A percentile compares a stretch with the other conserved stretches of the same genome.
These are phyloP conservation scores for Helotiales sp. DNA, from an alignment of 2,329 filamentous ascomycete species.

Conservation along the genomic window DNA sequence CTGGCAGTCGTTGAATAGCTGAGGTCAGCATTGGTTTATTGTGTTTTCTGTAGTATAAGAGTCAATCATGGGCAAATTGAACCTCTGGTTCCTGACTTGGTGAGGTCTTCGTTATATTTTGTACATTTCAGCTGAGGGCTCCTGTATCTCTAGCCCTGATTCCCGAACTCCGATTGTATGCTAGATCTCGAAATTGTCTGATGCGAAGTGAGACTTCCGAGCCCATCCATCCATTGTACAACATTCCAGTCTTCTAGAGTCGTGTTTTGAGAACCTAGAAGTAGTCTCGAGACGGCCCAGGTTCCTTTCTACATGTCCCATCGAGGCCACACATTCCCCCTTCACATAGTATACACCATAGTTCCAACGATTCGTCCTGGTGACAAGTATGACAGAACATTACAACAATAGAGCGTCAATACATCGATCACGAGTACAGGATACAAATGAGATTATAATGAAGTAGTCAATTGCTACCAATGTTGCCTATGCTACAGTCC, in stretches of 20 bases:
- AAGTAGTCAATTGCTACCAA: no score
- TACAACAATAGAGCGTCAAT: no score
- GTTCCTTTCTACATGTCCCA: background rate
- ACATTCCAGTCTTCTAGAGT: background rate
- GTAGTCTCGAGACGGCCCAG: background rate
- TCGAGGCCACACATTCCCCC: background rate
- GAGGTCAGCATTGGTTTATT: background rate
- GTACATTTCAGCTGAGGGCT: background rate
- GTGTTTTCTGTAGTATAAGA: background rate
- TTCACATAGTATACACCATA: background rate
- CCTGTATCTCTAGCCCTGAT: background rate
- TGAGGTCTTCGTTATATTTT: background rate
- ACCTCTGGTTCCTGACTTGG: background rate
- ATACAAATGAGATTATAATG: no score
- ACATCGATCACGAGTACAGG: no score
- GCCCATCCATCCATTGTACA: constrained; percentile 9
- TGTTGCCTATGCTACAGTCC: no score
- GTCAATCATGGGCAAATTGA: background rate
- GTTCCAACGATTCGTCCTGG: background rate
- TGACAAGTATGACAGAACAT: no score
- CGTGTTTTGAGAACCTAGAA: background rate
- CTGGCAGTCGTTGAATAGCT: background rate
- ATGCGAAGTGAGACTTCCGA: background rate
- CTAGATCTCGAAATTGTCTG: background rate
- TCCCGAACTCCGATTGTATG: constrained; percentile 2